Evolutionary conservation across 352 stramenopile genomes (phyloP), one percentile per base, ranked within the genome.

Genomic region (Phytopythium chamaehyphon): DNA sequence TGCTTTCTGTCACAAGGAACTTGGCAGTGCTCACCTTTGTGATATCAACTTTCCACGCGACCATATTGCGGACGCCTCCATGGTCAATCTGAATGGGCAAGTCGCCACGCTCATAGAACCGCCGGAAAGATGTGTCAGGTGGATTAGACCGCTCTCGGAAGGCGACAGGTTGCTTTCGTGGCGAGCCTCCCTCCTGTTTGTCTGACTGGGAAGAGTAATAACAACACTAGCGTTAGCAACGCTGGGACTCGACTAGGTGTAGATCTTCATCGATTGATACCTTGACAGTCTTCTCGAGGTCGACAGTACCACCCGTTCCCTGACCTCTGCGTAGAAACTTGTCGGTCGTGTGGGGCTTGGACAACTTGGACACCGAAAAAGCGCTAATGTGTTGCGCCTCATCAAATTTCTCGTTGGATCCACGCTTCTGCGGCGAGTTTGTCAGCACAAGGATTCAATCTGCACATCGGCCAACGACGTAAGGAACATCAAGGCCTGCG

Each of bases 21-120:
- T 45, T 10, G 9, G 5, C n/a, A 51, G n/a, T 45, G 15, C 18
- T 19, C 57, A 90, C 84, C 82, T 96, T 96, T 1, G 86, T 94
- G 54, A 96, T 96, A 57, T 96, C 88, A 31, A 98, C 88, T 67
- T 99, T 99, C 96, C 96, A 99, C 14, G 91, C 95, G 21, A 98
- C 94, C 60, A 97, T 91, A 59, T 98, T 98, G 47, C 95, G 86
- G 31, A 97, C 86, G n/a, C 95, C 95, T 6, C 90, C 90, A 57
- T 98, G 96, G 40, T 98, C 90, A 46, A 99, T 96, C 71, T 98
- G 91, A 21, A 99, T 96, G 7, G 96, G 96, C 57, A 99, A 69
- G 58, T 99, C 96, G 8, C 93, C 96, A 18, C 90, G 82, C 48
- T 97, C 90, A 45, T 97, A 97, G 59, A 96, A 97, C 55, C 77